These are phyloP conservation scores for Hanseniaspora meyeri DNA, from an alignment of 805 yeast species.

Conservation along the genomic window DNA sequence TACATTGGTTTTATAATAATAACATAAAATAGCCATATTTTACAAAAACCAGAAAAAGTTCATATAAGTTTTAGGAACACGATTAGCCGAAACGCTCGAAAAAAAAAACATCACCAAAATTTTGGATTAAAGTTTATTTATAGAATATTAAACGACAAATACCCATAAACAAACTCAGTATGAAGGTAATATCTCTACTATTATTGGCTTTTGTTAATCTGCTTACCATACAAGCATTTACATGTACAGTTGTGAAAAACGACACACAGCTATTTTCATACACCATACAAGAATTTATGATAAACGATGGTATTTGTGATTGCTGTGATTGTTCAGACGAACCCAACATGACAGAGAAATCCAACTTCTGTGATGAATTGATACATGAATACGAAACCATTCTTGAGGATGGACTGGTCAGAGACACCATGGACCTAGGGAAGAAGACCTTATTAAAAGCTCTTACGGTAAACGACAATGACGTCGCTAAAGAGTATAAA, in stretches of 20 bases:
- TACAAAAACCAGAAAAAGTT: too few species aligned
- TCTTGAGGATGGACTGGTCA: slow-evolving; percentile 19
- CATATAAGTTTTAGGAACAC: too few species aligned
- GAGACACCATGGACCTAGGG: background rate
- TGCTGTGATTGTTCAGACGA: slow-evolving; percentile 98
- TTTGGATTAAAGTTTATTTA: too few species aligned
- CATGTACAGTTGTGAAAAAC: background rate
- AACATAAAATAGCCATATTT: too few species aligned
- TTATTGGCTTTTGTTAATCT: background rate
- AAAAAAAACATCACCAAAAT: too few species aligned
- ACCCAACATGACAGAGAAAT: slow-evolving; percentile 15
- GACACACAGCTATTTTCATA: slow-evolving; percentile 22
- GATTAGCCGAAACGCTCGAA: too few species aligned
- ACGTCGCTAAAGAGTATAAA: slow-evolving; percentile 16
- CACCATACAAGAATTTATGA: slow-evolving; percentile 51
- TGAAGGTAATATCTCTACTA: background rate
- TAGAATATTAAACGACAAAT: too few species aligned
- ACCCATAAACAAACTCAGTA: background rate
- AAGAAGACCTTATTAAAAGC: background rate
- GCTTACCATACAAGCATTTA: background rate
- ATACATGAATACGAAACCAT: slow-evolving; percentile 35
- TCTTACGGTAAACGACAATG: background rate
- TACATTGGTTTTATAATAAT: too few species aligned
- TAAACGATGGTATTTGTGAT: slow-evolving; percentile 88
- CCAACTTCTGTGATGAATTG: slow-evolving; percentile 50